Evolutionary conservation across 371 early-diverging fungal species (phyloP).

Genomic region (Chytridium lagenaria): DNA sequence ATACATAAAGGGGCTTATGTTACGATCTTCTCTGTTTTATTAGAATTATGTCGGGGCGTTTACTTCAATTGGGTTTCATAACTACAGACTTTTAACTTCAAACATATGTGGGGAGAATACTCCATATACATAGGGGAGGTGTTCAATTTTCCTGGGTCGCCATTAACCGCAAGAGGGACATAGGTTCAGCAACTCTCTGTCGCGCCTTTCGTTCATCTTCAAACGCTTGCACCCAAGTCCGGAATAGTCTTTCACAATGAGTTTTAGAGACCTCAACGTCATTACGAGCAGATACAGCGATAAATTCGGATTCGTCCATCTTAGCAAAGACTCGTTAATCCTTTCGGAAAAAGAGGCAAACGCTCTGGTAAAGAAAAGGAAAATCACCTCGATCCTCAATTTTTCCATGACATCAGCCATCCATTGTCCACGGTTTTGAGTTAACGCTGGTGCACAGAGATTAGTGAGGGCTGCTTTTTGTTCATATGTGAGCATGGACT

Average conservation of each 20-base stretch:
- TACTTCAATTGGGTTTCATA: too few relatives aligned
- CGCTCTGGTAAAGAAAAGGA: too few relatives aligned
- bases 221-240: conserved; percentile 23
- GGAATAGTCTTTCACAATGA: conserved; percentile 28
- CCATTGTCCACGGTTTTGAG: conserved; percentile 11
- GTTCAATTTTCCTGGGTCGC: background rate
- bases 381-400: conserved; percentile 1
- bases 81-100: too few relatives aligned
- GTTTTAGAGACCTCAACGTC: conserved; percentile 3
- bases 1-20: too few relatives aligned
- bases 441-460: background rate
- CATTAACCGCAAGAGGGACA: conserved; percentile 28
- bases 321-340: conserved; percentile 4
- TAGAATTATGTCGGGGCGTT: too few relatives aligned
- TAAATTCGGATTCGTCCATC: conserved; percentile 12
- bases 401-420: background rate
- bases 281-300: background rate
- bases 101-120: too few relatives aligned
- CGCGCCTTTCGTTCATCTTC: conserved; percentile 22
- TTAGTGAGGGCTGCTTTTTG: background rate
- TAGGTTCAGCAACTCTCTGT: conserved; percentile 24
- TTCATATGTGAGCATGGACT: background rate
- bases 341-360: background rate
- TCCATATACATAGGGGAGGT: too few relatives aligned
- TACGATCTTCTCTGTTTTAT: too few relatives aligned